phyloP scores from a whole-genome alignment of 768 basidiomycete species.

The Xerocomellus intermedius region DNA sequence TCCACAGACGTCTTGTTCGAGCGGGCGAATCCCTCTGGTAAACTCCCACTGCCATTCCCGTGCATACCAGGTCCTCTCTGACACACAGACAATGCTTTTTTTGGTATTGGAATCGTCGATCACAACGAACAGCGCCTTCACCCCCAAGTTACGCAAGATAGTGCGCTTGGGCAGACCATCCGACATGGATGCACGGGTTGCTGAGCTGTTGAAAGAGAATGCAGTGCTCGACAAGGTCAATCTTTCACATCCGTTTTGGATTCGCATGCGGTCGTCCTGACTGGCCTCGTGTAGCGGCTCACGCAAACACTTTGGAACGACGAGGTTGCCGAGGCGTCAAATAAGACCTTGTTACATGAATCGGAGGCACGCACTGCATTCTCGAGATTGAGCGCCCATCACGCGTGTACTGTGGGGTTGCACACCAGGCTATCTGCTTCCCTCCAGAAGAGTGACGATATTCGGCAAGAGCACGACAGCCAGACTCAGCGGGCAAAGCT shows the following conservation, averaged over 20 bases:
- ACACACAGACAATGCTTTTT: neutral
- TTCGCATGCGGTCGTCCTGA: constrained; percentile 6
- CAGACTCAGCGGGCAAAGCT: constrained; percentile 64
- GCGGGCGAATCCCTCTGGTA: no score
- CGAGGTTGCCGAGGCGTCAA: constrained; percentile 78
- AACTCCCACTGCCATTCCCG: neutral
- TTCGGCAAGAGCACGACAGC: constrained; percentile 76
- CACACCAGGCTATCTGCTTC: constrained; percentile 62
- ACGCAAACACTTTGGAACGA: constrained; percentile 77
- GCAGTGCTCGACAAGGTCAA: constrained; percentile 48
- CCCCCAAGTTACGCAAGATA: constrained; percentile 10
- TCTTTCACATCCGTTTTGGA: neutral
- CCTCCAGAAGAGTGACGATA: constrained; percentile 78
- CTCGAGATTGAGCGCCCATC: constrained; percentile 63
- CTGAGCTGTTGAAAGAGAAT: constrained; percentile 51
- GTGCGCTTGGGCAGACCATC: constrained; percentile 8
- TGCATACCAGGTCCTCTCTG: neutral
- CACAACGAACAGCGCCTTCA: constrained; percentile 2
- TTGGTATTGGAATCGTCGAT: no score
- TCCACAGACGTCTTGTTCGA: neutral
- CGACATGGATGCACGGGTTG: constrained; percentile 30
- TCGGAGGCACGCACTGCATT: constrained; percentile 68
- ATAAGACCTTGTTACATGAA: constrained; percentile 67
- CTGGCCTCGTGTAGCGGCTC: constrained; percentile 50
- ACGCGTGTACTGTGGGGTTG: constrained; percentile 69